Evolutionary conservation across 148 eudicot genomes (phyloP), one percentile per base, ranked within the genome.

Genomic region (Cornus florida): DNA sequence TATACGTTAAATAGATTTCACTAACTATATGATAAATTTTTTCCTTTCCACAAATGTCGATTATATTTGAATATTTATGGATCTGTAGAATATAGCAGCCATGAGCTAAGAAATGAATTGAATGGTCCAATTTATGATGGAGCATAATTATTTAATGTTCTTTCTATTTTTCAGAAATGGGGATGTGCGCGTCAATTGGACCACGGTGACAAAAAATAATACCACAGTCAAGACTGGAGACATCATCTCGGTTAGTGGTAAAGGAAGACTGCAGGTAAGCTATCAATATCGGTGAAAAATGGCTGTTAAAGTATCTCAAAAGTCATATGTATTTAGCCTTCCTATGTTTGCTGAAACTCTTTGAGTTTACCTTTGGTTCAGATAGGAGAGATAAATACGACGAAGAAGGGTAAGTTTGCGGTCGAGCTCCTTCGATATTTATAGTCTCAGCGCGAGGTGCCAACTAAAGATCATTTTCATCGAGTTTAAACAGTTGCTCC

Each of bases 151-250:
- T 43, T 43, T 57, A 19, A 57, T 8, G 14, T 24, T 79, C 69
- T 59, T 73, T 62, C 38, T 35, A 19, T 72, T 31, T 53, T 85
- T 1, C 76, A 95, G 99, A 79, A 81, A 83, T 43, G 97, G 98
- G 67, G 97, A 95, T 80, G 97, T 95, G 48, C 94, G 93, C 20
- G 88, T 91, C 46, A 95, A 95, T 78, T 95, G 99, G 98, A 83
- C 80, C 75, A 86, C 89, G 22, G 89, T 92, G 74, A 82, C 84
- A 6, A 95, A 95, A 81, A 92, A 84, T 73, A 95, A 92, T 73
- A 90, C 93, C 28, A 84, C 90, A 24, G 80, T 93, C 35, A 89
- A 82, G 85, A 77, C 87, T 62, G 99, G 93, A 48, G 99, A 95
- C 70, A 73, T 91, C 17, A 83, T 95, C 79, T 95, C 99, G 50